These are phyloP conservation scores for Mycena sanguinolenta DNA, from an alignment of 768 basidiomycete genomes.

Conservation along the genomic window DNA sequence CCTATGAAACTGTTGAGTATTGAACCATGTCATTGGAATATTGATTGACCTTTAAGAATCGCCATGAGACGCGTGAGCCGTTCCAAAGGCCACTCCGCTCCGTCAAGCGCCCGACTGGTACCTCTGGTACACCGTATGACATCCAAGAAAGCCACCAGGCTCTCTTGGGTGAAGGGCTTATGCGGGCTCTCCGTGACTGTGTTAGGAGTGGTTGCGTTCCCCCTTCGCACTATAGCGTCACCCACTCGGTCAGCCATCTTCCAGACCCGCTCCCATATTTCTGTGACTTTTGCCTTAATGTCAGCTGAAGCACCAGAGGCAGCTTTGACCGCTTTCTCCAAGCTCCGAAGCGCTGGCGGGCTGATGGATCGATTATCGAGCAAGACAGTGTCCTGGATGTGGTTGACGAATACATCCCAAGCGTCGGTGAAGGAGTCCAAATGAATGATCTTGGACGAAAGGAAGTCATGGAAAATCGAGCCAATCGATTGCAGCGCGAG, in stretches of 20 bases:
- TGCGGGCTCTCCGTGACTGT: conserved; percentile 43
- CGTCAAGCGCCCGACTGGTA: conserved; percentile 61
- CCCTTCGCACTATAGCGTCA: conserved; percentile 55
- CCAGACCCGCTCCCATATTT: conserved; percentile 78
- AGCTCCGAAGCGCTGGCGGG: conserved; percentile 85
- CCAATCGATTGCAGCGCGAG: conserved; percentile 89
- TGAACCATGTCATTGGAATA: neutral
- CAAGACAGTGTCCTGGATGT: conserved; percentile 79
- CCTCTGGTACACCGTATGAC: conserved; percentile 73
- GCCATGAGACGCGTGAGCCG: conserved; percentile 77
- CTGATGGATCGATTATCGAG: conserved; percentile 78
- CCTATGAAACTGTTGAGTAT: conserved; percentile 52
- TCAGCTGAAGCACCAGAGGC: conserved; percentile 58
- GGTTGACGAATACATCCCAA: conserved; percentile 81
- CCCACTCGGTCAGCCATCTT: conserved; percentile 76
- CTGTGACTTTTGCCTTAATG: conserved; percentile 56
- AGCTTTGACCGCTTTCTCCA: conserved; percentile 84
- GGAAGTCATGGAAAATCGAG: conserved; percentile 85
- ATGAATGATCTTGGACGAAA: conserved; percentile 78
- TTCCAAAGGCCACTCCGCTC: conserved; percentile 75
- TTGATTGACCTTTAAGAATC: conserved; percentile 76
- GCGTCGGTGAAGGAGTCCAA: conserved; percentile 77
- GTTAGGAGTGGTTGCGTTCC: conserved; percentile 34
- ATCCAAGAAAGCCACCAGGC: conserved; percentile 84
- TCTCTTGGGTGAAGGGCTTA: conserved; percentile 84